Percentiles rank a stretch among this genome's conserved stretches.
These are phyloP conservation scores for Kuraishia cidri DNA, from an alignment of 805 yeast species.

Conservation along the genomic window DNA sequence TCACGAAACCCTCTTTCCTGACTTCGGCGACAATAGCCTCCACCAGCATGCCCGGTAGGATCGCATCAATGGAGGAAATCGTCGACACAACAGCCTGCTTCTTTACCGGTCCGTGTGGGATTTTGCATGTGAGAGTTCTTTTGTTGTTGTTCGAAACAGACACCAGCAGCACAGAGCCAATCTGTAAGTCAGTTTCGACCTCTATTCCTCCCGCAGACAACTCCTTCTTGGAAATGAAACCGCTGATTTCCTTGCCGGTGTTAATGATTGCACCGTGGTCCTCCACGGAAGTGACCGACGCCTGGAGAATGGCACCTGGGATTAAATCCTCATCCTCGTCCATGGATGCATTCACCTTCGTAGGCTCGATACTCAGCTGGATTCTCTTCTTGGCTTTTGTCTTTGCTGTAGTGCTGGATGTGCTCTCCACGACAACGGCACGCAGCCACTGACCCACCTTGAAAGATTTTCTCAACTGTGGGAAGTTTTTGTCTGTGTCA, in stretches of 20 bases:
- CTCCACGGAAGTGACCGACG: constrained; percentile 69
- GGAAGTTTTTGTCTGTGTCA: constrained; percentile 28
- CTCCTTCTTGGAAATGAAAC: constrained; percentile 72
- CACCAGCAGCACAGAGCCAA: constrained; percentile 67
- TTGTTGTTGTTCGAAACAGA: constrained; percentile 38
- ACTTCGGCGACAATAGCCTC: constrained; percentile 62
- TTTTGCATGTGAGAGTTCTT: constrained; percentile 50
- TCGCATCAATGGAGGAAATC: constrained; percentile 67
- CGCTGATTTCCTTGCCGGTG: constrained; percentile 55
- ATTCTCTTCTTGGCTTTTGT: constrained; percentile 47
- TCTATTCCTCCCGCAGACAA: constrained; percentile 29
- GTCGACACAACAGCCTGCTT: constrained; percentile 39
- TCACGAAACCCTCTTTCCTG: constrained; percentile 52
- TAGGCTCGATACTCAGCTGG: constrained; percentile 68
- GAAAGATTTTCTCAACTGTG: constrained; percentile 47
- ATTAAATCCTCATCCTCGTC: constrained; percentile 55
- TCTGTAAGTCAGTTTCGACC: constrained; percentile 22
- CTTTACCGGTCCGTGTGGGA: constrained; percentile 33
- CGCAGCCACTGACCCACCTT: constrained; percentile 78
- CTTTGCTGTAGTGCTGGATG: constrained; percentile 25
- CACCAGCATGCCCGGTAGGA: constrained; percentile 79
- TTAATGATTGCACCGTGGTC: constrained; percentile 86
- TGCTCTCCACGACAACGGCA: constrained; percentile 57
- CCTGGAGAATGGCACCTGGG: constrained; percentile 63
- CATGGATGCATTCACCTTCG: constrained; percentile 52